Evolutionary conservation across 2,329 filamentous ascomycete genomes (phyloP), one percentile per base, ranked within the genome.

Genomic region (Sarocladium kiliense): DNA sequence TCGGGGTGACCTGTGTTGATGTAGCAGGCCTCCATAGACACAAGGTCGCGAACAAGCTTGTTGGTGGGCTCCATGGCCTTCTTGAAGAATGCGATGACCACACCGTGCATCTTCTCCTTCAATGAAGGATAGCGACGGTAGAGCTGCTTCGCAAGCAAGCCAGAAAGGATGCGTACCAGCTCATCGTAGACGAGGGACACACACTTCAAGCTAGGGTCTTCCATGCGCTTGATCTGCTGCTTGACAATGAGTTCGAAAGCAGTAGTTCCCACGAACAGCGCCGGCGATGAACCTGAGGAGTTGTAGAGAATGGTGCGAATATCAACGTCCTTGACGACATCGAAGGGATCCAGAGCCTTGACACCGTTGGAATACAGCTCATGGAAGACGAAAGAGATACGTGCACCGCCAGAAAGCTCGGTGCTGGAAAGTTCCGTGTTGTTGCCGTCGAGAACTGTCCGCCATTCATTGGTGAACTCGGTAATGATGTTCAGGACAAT

Each of bases 231-330:
- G 74, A 99, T 99, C 72, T 99, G 92, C 71, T 97, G 91, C 81
- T 97, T 99, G 62, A 97, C 93, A 63, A 99, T 97, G 61, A 97
- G 79, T 73, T 99, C 94, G 65, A 99, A 99, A n/a, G 94, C 94
- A 6, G 90, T 95, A 7, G 94, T 97, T 55, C 94, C 94, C 27
- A 99, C 94, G 67, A 99, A 99, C 7, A 99, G 84, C 2, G 94
- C 93, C 0, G 94, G 94, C 1, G 93, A 96, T 27, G 94, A 94
- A 68, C 94, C 94, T n/a, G 94, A 97, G 23, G 94, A 97, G 82
- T 99, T 99, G 84, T 96, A 96, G 9, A 99, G 82, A 58, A 97
- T 93, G 23, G 91, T 97, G 63, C 95, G 88, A 64, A 99, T 99
- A 67, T 99, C 94, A 58, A 93, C 86, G 70, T 99, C 94, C 77